Evolutionary conservation across 1,139 yeast genomes (phyloP).

Genomic region (Saccharomyces hybrid): DNA sequence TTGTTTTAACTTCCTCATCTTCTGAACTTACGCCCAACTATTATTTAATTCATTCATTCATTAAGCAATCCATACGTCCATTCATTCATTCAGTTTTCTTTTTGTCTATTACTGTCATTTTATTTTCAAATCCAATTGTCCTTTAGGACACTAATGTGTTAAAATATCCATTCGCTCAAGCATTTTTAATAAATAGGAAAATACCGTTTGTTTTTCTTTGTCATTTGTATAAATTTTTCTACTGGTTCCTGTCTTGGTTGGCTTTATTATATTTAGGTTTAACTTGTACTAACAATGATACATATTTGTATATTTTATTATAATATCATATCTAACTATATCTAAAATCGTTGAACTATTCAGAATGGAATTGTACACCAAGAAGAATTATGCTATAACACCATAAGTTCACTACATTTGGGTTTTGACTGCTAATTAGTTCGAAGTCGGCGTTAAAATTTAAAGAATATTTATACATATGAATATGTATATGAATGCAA

Average conservation of each 20-base stretch:
- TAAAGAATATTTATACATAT: not conserved
- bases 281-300: not conserved
- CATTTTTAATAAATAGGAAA: not conserved
- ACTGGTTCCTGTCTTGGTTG: not conserved
- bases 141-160: not conserved
- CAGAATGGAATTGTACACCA: not conserved
- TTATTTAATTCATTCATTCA: slow-evolving; percentile 3
- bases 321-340: not conserved
- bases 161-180: not conserved
- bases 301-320: not conserved
- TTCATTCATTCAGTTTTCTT: slow-evolving; percentile 2
- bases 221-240: not conserved
- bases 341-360: not conserved
- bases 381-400: not conserved
- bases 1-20: slow-evolving; percentile 1
- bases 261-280: not conserved
- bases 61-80: slow-evolving; percentile 1
- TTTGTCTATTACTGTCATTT: slow-evolving; percentile 3
- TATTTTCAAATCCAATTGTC: not conserved
- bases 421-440: not conserved
- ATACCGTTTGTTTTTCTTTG: not conserved
- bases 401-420: not conserved
- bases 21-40: not conserved
- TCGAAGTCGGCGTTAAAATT: not conserved
- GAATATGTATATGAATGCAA: not conserved